Evolutionary conservation across 345 rosid species (phyloP).

Genomic region (Balakata baccata): DNA sequence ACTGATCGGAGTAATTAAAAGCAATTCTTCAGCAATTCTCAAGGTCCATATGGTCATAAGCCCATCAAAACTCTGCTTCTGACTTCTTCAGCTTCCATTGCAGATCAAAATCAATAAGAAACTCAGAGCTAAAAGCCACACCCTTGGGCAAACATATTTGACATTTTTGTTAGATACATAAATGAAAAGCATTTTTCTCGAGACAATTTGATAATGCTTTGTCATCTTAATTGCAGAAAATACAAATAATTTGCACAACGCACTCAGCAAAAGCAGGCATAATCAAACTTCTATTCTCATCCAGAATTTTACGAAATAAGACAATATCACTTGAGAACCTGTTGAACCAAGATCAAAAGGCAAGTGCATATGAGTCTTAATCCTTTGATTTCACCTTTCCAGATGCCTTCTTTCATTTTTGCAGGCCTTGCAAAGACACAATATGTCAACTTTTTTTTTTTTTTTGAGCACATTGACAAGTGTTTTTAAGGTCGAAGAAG

Average conservation of each 20-base stretch:
- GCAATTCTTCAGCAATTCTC: conserved; percentile 27
- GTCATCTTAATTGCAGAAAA: background rate
- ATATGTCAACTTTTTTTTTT: background rate
- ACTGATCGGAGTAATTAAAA: no score
- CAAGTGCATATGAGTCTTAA: no score
- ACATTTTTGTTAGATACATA: background rate
- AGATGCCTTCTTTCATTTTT: background rate
- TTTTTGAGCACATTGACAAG: background rate
- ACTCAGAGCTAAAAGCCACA: conserved; percentile 24
- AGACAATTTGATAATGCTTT: background rate
- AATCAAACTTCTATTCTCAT: background rate
- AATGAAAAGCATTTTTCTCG: background rate
- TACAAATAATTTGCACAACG: background rate
- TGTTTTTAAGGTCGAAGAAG: no score
- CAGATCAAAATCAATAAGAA: conserved; percentile 30
- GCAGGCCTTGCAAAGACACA: background rate
- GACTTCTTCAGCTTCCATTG: conserved; percentile 25
- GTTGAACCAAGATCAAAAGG: no score
- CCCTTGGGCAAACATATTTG: conserved; percentile 15
- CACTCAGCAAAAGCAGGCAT: background rate
- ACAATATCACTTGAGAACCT: no score
- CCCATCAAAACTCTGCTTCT: conserved; percentile 15
- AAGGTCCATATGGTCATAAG: background rate
- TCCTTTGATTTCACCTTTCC: no score
- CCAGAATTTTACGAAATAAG: no score